Conservation (phyloP, 441 rosid genomes). For the Euphorbia corollata region DNA sequence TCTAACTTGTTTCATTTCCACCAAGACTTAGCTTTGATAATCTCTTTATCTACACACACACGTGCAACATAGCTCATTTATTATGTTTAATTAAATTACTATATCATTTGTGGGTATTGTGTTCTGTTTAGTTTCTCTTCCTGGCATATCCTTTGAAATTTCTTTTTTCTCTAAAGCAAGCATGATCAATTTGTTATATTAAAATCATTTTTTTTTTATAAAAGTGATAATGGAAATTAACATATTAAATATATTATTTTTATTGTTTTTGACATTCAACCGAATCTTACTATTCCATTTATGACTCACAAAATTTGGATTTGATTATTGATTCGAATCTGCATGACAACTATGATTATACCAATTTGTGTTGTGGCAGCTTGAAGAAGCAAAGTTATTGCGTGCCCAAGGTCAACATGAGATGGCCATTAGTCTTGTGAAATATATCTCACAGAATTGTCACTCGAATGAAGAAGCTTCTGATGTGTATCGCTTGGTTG, state of each 20-base stretch:
- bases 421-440: slow-evolving; percentile 90
- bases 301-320: too few relatives aligned
- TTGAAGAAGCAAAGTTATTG: slow-evolving; percentile 92
- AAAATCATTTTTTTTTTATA: too few relatives aligned
- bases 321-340: too few relatives aligned
- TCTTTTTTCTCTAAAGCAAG: neutral
- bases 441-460: slow-evolving; percentile 63
- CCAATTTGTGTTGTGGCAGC: slow-evolving; percentile 39
- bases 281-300: too few relatives aligned
- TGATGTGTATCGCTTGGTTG: slow-evolving; percentile 76
- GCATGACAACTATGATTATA: neutral
- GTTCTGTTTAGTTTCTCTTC: neutral
- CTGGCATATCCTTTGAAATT: slow-evolving; percentile 4
- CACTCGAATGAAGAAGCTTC: slow-evolving; percentile 60
- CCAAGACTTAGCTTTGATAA: neutral
- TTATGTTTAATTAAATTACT: neutral
- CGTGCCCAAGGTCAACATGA: slow-evolving; percentile 93
- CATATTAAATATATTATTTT: too few relatives aligned
- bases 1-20: neutral
- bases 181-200: too few relatives aligned
- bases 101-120: neutral
- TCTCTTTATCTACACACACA: neutral
- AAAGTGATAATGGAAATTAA: too few relatives aligned
- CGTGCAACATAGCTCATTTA: neutral
- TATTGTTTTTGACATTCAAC: too few relatives aligned